Evolutionary conservation across 805 yeast genomes (phyloP), one percentile per base, ranked within the genome.

Genomic region (Teunomyces gatunensis): DNA sequence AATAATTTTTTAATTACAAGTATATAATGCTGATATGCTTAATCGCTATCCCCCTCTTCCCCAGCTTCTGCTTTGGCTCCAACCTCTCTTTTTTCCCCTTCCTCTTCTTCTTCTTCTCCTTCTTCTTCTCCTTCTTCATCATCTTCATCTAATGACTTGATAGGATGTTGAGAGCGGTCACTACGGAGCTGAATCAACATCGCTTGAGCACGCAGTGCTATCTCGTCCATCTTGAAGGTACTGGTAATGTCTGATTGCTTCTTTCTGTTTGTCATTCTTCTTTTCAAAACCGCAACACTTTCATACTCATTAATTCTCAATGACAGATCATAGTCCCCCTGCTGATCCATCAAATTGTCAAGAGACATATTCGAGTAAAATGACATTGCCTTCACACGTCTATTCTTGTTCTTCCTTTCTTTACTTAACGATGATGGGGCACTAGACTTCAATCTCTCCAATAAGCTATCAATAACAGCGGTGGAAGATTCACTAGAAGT

Each of bases 151-250:
- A 32, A 17, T 13, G 17, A 13, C 34, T 32, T 15, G 10, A 13
- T 32, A 13, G 34, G 11, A 6, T 2, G 18, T 7, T 32, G 11
- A 32, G 34, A 32, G 5, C 18, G 25, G 15, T 59, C 61, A 15
- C 49, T 54, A 32, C 74, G 44, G 32, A 73, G 58, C 45, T 67
- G 67, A 36, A 60, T 62, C 37, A 73, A 61, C 76, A 73, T 71
- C 1, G 67, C 64, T 49, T 69, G 74, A 0, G 77, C 74, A 44
- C 78, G 52, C 15, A 68, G 54, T 63, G 70, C 59, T 1, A 65
- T 48, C 39, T 58, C 56, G 47, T 71, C 74, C 3, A 55, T 47
- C 39, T 54, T 57, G 18, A 41, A 34, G 18, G 45, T 33, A 7
- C 46, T 44, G 3, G 39, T 39, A 11, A 13, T 48, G 5, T 30